Percentiles rank a stretch among this genome's conserved stretches.
These are phyloP conservation scores for Chlorella sp. DNA, from an alignment of 139 green algal genomes.

Conservation along the genomic window DNA sequence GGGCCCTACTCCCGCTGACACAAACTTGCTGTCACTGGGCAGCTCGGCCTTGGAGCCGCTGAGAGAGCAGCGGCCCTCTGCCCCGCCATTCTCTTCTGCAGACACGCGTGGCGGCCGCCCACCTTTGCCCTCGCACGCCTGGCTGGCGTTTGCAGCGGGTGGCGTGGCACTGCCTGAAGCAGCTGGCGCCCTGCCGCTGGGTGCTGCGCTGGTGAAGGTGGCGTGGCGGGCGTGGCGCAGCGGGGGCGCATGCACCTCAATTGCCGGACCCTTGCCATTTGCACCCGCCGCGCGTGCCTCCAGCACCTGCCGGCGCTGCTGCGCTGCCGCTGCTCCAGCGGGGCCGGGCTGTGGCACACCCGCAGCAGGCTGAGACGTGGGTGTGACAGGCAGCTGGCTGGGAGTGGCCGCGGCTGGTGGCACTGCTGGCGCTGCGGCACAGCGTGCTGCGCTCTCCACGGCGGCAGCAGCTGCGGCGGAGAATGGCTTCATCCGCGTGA, in stretches of 20 bases:
- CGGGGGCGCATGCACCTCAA: neutral
- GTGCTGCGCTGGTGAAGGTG: neutral
- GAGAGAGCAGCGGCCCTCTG: neutral
- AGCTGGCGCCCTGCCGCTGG: neutral
- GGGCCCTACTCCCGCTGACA: neutral
- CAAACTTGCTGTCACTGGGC: neutral
- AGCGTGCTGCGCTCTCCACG: neutral
- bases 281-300: neutral
- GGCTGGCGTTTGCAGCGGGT: neutral
- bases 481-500: slow-evolving; percentile 21
- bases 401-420: neutral
- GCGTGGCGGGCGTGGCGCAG: neutral
- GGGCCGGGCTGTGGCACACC: no score
- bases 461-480: neutral
- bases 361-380: no score
- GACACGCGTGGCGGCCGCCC: neutral
- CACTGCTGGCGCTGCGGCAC: neutral
- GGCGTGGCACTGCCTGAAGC: neutral
- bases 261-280: neutral
- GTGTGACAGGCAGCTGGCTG: no score
- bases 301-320: neutral
- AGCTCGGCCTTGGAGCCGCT: neutral
- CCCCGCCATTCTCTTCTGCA: slow-evolving; percentile 10
- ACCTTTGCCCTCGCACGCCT: neutral
- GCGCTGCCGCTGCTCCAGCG: neutral